A percentile compares a stretch with the other conserved stretches of the same genome.
Conservation (phyloP, 805 yeast species). For the Wickerhamomyces chaumierensis region DNA sequence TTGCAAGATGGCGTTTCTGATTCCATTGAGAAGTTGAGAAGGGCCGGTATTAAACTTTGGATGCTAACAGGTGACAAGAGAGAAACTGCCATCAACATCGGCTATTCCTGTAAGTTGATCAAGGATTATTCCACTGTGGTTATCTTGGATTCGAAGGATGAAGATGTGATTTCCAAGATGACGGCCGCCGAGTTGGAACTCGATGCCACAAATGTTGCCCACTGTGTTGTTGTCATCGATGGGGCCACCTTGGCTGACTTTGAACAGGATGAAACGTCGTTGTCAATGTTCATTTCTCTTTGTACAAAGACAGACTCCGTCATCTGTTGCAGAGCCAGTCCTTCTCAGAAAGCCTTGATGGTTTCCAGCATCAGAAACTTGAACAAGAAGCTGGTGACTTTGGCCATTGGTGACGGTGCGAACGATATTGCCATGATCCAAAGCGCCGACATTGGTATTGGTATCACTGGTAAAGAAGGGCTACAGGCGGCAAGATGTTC, state of each 20-base stretch:
- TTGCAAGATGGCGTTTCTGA: slow-evolving; percentile 96
- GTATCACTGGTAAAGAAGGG: slow-evolving; percentile 96
- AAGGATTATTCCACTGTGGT: slow-evolving; percentile 88
- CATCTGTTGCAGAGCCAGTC: slow-evolving; percentile 92
- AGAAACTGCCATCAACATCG: slow-evolving; percentile 96
- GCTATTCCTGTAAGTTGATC: slow-evolving; percentile 85
- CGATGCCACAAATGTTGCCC: slow-evolving; percentile 70
- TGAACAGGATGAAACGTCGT: slow-evolving; percentile 60
- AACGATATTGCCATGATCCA: slow-evolving; percentile 99
- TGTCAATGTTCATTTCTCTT: slow-evolving; percentile 71
- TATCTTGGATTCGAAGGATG: slow-evolving; percentile 44
- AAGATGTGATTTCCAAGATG: slow-evolving; percentile 55
- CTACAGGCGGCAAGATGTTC: slow-evolving; percentile 92
- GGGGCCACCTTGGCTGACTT: slow-evolving; percentile 75
- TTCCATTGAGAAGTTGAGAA: slow-evolving; percentile 78
- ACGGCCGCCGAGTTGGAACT: slow-evolving; percentile 69
- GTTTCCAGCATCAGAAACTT: slow-evolving; percentile 70
- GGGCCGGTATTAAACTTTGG: slow-evolving; percentile 95
- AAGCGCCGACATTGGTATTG: slow-evolving; percentile 95
- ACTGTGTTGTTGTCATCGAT: slow-evolving; percentile 88
- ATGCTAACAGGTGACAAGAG: slow-evolving; percentile 98
- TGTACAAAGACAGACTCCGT: slow-evolving; percentile 86
- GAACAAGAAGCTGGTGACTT: slow-evolving; percentile 60
- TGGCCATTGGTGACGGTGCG: slow-evolving; percentile 99
- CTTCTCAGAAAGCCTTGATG: slow-evolving; percentile 90